Base-by-base conservation (phyloP, 2,329 filamentous ascomycete genomes). In the Chalaropsis thielavioides region DNA sequence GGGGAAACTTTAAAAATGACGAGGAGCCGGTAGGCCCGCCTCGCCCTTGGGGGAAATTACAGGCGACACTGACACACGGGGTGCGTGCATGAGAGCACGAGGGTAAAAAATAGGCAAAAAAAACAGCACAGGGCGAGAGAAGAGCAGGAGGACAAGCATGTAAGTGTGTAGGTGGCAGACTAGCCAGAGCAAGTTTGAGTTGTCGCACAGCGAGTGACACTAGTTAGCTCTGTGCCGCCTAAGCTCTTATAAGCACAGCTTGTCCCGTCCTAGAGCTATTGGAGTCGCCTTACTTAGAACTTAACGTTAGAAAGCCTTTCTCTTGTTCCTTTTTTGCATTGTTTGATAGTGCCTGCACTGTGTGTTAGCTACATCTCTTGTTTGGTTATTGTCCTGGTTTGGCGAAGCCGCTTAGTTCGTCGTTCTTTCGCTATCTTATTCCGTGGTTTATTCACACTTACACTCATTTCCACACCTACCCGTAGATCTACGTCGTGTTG, bases 321-420 rank as follows among this genome's bases (percentile, higher is more conserved):
- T 44, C n/a, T n/a, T 46, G 58, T 43, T 63, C 41, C 27, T 46
- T 49, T 61, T 38, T 22, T 31, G 11, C n/a, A 15, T 67, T 67
- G 41, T 44, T 49, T 51, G 10, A 13, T 62, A 40, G 6, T 58
- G 51, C 51, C 19, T 63, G 43, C 27, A 40, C 56, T 64, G 19
- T 27, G 41, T 49, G 49, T 15, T 49, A 17, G 4, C 31, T 64
- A 19, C 24, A n/a, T 64, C 22, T 59, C 38, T 40, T 43, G 49
- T 5, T 46, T 46, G 31, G 41, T 22, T 49, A 7, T 63, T 54
- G 65, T 60, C 66, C 58, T 65, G 66, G 66, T 67, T 51, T 59
- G 63, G 65, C 66, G 66, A 40, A 67, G 61, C 63, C 66, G 13
- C 66, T 64, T 31, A 59, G 35, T 64, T 54, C 63, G 66, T 60